Evolutionary conservation across 345 rosid genomes (phyloP).

Genomic region (Pelargonium nanum): DNA sequence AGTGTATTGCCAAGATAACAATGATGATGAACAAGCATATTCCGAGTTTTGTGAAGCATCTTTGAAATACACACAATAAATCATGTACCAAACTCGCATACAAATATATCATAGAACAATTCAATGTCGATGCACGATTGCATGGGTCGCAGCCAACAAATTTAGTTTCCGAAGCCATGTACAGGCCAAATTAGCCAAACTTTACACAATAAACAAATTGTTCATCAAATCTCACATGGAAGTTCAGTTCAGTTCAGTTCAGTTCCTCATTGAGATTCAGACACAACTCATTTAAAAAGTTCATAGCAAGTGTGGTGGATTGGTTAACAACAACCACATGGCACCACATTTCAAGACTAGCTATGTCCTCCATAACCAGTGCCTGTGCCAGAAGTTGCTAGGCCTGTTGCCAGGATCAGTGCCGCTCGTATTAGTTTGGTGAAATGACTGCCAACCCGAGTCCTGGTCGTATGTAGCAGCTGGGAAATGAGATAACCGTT

Average conservation of each 20-base stretch:
- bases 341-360: not conserved
- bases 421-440: slow-evolving; percentile 20
- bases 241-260: not conserved
- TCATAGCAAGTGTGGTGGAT: too few relatives aligned
- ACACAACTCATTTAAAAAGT: not conserved
- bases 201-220: not conserved
- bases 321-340: not conserved
- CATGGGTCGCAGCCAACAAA: not conserved
- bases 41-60: too few relatives aligned
- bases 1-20: too few relatives aligned
- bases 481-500: not conserved
- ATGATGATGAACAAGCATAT: too few relatives aligned
- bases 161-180: not conserved
- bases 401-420: slow-evolving; percentile 21
- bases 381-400: slow-evolving; percentile 23
- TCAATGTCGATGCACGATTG: not conserved
- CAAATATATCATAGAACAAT: not conserved
- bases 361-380: slow-evolving; percentile 10
- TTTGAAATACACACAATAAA: too few relatives aligned
- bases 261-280: slow-evolving; percentile 9
- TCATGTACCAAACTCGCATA: too few relatives aligned
- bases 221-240: not conserved
- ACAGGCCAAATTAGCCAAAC: not conserved
- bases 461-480: slow-evolving; percentile 14
- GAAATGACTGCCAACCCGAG: slow-evolving; percentile 25